Evolutionary conservation across 345 rosid genomes (phyloP).

Genomic region (Tarenaya hassleriana): DNA sequence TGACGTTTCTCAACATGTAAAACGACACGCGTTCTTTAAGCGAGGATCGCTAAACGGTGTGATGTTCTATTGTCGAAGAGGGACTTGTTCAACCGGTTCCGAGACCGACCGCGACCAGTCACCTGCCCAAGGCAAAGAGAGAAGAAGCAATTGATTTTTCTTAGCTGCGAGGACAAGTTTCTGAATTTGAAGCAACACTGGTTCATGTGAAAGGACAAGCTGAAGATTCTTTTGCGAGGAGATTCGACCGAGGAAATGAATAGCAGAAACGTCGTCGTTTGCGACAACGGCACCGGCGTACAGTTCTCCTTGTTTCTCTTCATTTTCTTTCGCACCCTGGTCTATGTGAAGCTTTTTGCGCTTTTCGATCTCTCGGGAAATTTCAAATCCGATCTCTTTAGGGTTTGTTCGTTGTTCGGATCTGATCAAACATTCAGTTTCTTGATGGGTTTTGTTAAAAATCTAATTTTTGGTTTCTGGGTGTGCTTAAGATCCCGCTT

Average conservation of each 20-base stretch:
- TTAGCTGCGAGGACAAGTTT: conserved; percentile 25
- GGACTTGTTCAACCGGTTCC: conserved; percentile 1
- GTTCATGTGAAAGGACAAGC: not conserved
- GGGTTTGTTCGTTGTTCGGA: not conserved
- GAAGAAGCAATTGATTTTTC: conserved; percentile 18
- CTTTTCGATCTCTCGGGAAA: conserved; percentile 3
- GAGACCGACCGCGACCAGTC: conserved; percentile 26
- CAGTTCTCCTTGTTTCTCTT: conserved; percentile 12
- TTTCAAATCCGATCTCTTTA: not conserved
- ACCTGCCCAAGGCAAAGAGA: conserved; percentile 19
- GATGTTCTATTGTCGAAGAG: conserved; percentile 1
- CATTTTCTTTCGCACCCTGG: not conserved
- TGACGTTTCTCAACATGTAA: not conserved
- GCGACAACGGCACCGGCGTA: conserved; percentile 99
- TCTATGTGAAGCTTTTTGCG: not conserved
- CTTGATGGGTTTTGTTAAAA: not conserved
- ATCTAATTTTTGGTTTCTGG: not conserved
- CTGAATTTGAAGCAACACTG: conserved; percentile 4
- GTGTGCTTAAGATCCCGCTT: conserved; percentile 6
- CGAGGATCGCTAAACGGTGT: conserved; percentile 12
- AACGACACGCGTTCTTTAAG: conserved; percentile 11
- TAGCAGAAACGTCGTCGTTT: conserved; percentile 72
- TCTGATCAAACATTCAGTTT: not conserved
- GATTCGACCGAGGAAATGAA: conserved; percentile 41
- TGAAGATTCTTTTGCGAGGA: not conserved